phyloP scores from a whole-genome alignment of 1,284 basidiomycete genomes.

The Cutaneotrichosporon sp. region DNA sequence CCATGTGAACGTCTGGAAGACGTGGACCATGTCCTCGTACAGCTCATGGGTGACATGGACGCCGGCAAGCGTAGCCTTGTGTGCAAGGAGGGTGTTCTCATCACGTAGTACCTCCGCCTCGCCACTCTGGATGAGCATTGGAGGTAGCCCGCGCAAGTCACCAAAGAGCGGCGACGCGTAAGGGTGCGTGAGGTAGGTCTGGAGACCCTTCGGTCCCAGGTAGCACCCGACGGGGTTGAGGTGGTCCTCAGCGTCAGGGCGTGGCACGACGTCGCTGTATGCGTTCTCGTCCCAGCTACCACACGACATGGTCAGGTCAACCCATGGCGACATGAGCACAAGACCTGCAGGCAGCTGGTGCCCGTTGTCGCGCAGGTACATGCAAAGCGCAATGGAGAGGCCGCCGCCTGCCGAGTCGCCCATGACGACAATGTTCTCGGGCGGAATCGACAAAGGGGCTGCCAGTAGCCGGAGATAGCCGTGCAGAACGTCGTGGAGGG shows the following conservation, averaged over 20 bases:
- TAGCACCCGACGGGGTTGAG: slow-evolving; percentile 92
- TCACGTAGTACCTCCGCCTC: slow-evolving; percentile 93
- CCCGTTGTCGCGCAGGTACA: slow-evolving; percentile 85
- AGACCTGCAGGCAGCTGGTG: slow-evolving; percentile 79
- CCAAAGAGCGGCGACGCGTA: slow-evolving; percentile 97
- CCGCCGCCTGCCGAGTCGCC: slow-evolving; percentile 96
- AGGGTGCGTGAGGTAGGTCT: slow-evolving; percentile 87
- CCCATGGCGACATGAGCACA: slow-evolving; percentile 91
- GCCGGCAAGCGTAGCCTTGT: slow-evolving; percentile 86
- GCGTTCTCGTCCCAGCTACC: slow-evolving; percentile 97
- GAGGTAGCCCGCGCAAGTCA: slow-evolving; percentile 81
- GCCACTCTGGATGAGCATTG: slow-evolving; percentile 88
- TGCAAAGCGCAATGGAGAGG: slow-evolving; percentile 76
- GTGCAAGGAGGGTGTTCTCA: slow-evolving; percentile 87
- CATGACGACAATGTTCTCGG: slow-evolving; percentile 82
- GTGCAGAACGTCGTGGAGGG: slow-evolving; percentile 84
- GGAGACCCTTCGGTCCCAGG: slow-evolving; percentile 76
- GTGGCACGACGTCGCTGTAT: slow-evolving; percentile 74
- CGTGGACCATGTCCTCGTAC: slow-evolving; percentile 90
- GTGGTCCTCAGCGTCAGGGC: slow-evolving; percentile 74
- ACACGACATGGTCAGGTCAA: slow-evolving; percentile 93
- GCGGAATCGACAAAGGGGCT: slow-evolving; percentile 79
- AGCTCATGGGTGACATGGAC: slow-evolving; percentile 88
- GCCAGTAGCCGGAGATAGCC: slow-evolving; percentile 85
- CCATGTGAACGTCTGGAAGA: slow-evolving; percentile 88